These are phyloP conservation scores for Kuraishia molischiana DNA, from an alignment of 805 yeast genomes.

Conservation along the genomic window DNA sequence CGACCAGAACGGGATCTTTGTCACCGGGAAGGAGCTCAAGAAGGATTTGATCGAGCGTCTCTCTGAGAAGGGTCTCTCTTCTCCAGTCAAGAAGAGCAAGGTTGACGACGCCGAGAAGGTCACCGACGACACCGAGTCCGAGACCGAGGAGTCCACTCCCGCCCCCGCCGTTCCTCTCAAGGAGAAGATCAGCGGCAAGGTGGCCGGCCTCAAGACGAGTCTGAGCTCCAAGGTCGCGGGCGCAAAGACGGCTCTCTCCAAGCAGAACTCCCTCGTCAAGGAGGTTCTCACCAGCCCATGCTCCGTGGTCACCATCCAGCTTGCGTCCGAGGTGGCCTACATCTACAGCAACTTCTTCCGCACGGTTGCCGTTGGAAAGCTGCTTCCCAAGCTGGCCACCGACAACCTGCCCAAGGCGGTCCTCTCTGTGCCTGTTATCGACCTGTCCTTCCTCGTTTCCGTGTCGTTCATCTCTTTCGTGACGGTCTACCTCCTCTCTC, in stretches of 20 bases:
- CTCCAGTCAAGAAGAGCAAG: slow-evolving; percentile 1
- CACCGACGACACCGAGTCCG: slow-evolving; percentile 8
- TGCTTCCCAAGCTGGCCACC: slow-evolving; percentile 14
- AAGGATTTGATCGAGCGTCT: slow-evolving; percentile 16
- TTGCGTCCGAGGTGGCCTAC: slow-evolving; percentile 12
- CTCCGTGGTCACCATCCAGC: slow-evolving; percentile 16
- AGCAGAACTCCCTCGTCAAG: slow-evolving; percentile 6
- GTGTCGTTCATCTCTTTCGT: slow-evolving; percentile 22
- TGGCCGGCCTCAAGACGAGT: slow-evolving; percentile 5
- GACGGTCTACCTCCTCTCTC: slow-evolving; percentile 19
- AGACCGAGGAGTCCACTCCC: slow-evolving; percentile 6
- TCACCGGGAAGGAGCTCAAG: slow-evolving; percentile 15
- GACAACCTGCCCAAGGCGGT: slow-evolving; percentile 14
- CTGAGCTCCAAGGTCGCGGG: slow-evolving; percentile 1
- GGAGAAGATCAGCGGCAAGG: slow-evolving; percentile 5
- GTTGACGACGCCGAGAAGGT: not conserved
- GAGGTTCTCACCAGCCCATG: slow-evolving; percentile 22
- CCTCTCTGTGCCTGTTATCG: slow-evolving; percentile 16
- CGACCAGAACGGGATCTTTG: slow-evolving; percentile 14
- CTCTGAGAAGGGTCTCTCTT: slow-evolving; percentile 2
- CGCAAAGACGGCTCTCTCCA: slow-evolving; percentile 4
- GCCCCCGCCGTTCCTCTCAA: slow-evolving; percentile 6
- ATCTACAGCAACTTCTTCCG: slow-evolving; percentile 9
- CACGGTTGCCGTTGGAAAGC: slow-evolving; percentile 9
- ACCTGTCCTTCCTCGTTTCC: slow-evolving; percentile 24